Evolutionary conservation across 805 yeast species (phyloP), one percentile per base, ranked within the genome.

Genomic region (Komagataella pseudopastoris): DNA sequence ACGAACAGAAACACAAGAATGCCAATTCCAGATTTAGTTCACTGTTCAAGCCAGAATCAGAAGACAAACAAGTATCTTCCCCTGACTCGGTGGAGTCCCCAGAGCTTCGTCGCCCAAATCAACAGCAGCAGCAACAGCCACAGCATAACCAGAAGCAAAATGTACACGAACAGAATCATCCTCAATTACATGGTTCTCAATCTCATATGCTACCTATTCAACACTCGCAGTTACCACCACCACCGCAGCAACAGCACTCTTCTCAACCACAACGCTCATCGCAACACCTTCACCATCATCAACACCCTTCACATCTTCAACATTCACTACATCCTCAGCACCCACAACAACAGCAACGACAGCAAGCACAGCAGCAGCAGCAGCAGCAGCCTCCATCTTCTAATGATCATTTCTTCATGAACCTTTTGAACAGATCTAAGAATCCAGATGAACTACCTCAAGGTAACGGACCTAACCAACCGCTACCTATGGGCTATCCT

Each of bases 61-160:
- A 30, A 8, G 39, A 30, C 39, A 30, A 30, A 10, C 39, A 30
- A 10, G 39, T 30, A 12, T 30, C 39, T 8, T 30, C 39, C 4
- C 39, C 39, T 7, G 39, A 30, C 39, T 30, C 39, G 2, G 39
- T 30, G 39, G 39, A 30, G 5, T 30, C 39, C 14, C 39, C n/a
- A 8, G 39, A 30, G 14, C 10, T 30, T 30, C 39, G 39, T 8
- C 51, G 36, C n/a, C 54, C 36, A 18, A 50, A 45, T 22, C 49
- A 6, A n/a, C 50, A 18, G 4, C 56, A 51, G 17, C 53, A 36
- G n/a, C 57, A 54, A 39, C 56, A 53, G 43, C 61, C 53, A 6
- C 58, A 52, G 7, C 58, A 52, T 20, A 56, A 48, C 7, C 54
- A 18, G 22, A 51, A 39, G 14, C 50, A 45, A 23, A 49, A 39